Evolutionary conservation across 495 filamentous ascomycete species (phyloP).

Genomic region (Penicillium cosmopolitanum): DNA sequence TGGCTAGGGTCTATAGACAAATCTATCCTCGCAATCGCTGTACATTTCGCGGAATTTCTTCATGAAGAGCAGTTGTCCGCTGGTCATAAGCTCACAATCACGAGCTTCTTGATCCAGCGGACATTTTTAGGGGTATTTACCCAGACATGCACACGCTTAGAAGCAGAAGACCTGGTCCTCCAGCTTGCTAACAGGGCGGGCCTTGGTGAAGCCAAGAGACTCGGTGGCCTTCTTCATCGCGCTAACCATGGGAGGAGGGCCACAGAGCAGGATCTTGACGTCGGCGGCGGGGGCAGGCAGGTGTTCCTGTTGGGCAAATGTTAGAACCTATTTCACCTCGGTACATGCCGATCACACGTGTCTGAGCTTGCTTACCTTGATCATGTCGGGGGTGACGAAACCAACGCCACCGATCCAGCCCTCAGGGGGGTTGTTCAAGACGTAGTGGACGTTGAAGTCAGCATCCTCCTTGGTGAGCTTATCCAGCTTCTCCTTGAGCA

Average conservation of each 20-base stretch:
- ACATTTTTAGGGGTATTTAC: background rate
- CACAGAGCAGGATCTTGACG: slow-evolving; percentile 95
- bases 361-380: slow-evolving; percentile 69
- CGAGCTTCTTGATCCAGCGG: background rate
- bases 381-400: slow-evolving; percentile 94
- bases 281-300: slow-evolving; percentile 82
- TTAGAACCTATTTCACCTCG: slow-evolving; percentile 18
- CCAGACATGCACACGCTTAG: slow-evolving; percentile 47
- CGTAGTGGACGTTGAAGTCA: slow-evolving; percentile 85
- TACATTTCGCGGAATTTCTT: slow-evolving; percentile 1
- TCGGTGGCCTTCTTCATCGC: slow-evolving; percentile 97
- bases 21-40: slow-evolving; percentile 12
- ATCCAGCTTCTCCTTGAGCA: slow-evolving; percentile 90
- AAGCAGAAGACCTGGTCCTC: slow-evolving; percentile 99
- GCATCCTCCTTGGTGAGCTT: slow-evolving; percentile 73
- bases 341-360: slow-evolving; percentile 1
- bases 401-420: slow-evolving; percentile 88
- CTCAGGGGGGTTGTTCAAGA: slow-evolving; percentile 93
- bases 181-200: slow-evolving; percentile 92
- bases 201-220: slow-evolving; percentile 85
- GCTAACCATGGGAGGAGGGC: slow-evolving; percentile 93
- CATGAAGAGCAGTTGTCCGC: background rate
- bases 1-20: slow-evolving; percentile 20
- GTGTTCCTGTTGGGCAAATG: slow-evolving; percentile 57
- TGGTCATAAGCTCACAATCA: background rate